Conservation (phyloP, 2,329 filamentous ascomycete species). For the Fusarium tupiense region DNA sequence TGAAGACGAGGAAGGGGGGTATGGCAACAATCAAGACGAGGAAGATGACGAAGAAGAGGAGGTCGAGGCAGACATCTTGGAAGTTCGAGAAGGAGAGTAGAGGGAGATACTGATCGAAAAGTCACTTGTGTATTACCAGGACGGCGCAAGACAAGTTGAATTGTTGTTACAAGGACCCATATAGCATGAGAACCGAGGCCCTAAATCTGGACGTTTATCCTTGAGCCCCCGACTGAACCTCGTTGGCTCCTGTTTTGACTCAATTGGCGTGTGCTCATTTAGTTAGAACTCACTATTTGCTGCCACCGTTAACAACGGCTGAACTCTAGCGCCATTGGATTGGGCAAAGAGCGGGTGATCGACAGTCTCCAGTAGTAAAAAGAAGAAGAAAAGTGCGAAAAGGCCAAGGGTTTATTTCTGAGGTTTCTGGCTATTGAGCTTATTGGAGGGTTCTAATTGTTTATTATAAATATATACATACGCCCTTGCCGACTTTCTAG, state of each 20-base stretch:
- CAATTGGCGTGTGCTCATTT: neutral
- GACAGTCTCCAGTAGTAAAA: constrained; percentile 7
- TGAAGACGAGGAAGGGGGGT: constrained; percentile 46
- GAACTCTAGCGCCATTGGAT: constrained; percentile 8
- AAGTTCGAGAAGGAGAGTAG: constrained; percentile 49
- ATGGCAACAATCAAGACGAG: constrained; percentile 45
- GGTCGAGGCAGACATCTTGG: constrained; percentile 49
- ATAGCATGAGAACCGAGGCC: neutral
- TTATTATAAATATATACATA: neutral
- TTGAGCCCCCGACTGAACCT: neutral
- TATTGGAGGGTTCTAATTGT: neutral
- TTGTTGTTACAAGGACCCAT: neutral
- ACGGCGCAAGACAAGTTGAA: constrained; percentile 10
- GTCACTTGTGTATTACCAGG: constrained; percentile 1
- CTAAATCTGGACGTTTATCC: neutral
- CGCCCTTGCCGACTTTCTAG: neutral
- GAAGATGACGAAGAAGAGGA: constrained; percentile 46
- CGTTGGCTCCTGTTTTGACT: neutral
- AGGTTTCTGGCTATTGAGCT: neutral
- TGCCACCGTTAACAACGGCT: neutral
- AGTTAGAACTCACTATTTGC: neutral
- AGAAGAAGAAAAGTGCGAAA: neutral
- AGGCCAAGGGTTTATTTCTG: neutral
- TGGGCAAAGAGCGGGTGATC: constrained; percentile 18
- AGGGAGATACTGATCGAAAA: constrained; percentile 6